Base-by-base conservation (phyloP, 2,329 filamentous ascomycete genomes). In the Fusarium napiforme region DNA sequence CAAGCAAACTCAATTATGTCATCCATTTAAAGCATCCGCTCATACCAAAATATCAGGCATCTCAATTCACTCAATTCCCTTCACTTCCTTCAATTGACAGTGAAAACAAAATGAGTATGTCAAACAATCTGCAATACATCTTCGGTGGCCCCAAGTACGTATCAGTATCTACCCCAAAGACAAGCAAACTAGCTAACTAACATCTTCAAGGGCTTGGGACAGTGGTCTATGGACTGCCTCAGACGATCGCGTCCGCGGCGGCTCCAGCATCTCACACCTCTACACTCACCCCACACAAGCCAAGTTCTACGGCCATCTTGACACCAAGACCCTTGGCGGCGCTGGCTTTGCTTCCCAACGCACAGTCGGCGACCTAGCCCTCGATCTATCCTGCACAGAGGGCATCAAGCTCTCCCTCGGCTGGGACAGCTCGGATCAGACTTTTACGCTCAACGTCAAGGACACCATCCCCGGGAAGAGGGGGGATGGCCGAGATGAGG, bases 261-360 rank as follows among this genome's bases (percentile, higher is more conserved):
- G 93, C 57, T 87, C 87, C 67, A 94, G 92, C 70, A 81, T 83
- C 62, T 90, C 89, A 37, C 81, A 85, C 69, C 80, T 90, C n/a
- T 81, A 79, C 46, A 81, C 53, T 67, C 78, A 26, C 16, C 73
- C 75, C 47, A 70, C 78, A 57, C 70, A 70, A 81, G 90, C 91
- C 81, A 62, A 86, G 82, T 95, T 95, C 82, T 83, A 89, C 72
- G 93, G 94, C 5, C 85, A 85, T 30, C 86, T 96, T 26, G 93
- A 96, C 82, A 94, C 92, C 71, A 87, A 87, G 60, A 90, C 93
- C 0, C 89, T 96, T 0, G 93, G 93, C 32, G 93, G 93, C 36
- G 93, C 94, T 2, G 94, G 94, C 9, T 96, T 97, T 79, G 93
- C 93, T 15, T 93, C 91, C 9, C 94, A 96, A 79, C 88, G 92